These are phyloP conservation scores for Colletotrichum sp. DNA, from an alignment of 2,329 filamentous ascomycete species.

Conservation along the genomic window DNA sequence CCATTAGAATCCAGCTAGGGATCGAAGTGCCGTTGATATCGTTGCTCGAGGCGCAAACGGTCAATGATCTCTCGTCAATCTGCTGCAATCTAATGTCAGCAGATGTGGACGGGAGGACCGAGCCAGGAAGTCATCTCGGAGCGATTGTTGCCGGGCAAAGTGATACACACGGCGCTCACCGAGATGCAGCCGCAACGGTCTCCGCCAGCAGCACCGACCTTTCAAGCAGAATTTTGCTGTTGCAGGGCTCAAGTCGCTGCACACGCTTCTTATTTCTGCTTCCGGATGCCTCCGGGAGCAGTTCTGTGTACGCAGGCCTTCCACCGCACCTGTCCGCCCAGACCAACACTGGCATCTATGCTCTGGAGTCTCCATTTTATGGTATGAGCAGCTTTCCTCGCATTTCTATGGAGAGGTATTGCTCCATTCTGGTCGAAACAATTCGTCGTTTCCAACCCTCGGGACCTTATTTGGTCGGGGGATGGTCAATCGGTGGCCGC, in stretches of 20 bases:
- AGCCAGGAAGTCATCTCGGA: neutral
- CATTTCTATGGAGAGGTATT: neutral
- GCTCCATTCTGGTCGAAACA: neutral
- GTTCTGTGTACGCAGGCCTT: neutral
- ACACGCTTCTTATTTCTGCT: neutral
- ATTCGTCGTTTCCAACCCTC: neutral
- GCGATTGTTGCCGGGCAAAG: neutral
- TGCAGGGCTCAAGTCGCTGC: neutral
- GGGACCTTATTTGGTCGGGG: neutral
- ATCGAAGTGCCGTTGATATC: neutral
- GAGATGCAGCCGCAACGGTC: neutral
- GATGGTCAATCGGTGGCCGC: neutral
- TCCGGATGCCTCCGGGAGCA: neutral
- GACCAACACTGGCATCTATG: neutral
- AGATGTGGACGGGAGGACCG: rapidly evolving
- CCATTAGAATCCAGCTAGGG: neutral
- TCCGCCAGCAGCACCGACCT: neutral
- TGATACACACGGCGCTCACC: neutral
- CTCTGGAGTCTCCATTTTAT: neutral
- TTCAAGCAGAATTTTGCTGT: neutral
- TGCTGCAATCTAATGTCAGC: rapidly evolving
- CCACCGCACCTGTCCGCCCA: neutral
- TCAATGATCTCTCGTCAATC: neutral
- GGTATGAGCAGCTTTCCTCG: neutral
- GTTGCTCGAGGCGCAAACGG: neutral